Conservation (phyloP, 2,329 filamentous ascomycete species). For the Westerdykella sp. region DNA sequence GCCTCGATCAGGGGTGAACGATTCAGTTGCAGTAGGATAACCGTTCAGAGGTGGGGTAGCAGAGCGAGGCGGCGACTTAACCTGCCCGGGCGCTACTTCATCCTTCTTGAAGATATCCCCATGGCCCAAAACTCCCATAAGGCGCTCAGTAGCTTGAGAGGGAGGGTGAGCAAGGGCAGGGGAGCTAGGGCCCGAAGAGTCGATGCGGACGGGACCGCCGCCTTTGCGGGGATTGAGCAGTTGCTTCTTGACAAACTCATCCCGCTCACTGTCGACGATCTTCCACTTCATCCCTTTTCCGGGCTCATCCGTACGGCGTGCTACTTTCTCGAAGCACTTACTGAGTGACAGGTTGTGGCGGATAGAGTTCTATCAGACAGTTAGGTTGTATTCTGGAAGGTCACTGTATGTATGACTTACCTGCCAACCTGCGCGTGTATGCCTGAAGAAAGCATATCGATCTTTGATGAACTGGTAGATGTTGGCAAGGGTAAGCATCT, state of each 20-base stretch:
- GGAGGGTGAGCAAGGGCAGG: conserved; percentile 51
- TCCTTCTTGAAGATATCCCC: conserved; percentile 15
- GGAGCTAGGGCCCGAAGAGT: conserved; percentile 66
- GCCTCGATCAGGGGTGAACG: conserved; percentile 51
- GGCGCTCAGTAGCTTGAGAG: conserved; percentile 47
- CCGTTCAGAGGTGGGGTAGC: conserved; percentile 44
- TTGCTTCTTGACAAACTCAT: conserved; percentile 76
- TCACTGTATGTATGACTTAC: conserved; percentile 45
- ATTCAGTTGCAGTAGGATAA: conserved; percentile 46
- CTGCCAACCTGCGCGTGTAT: conserved; percentile 87
- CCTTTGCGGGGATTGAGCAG: conserved; percentile 42
- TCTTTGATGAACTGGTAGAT: conserved; percentile 93
- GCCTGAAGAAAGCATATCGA: conserved; percentile 87
- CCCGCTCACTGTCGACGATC: conserved; percentile 73
- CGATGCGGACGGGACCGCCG: conserved; percentile 33
- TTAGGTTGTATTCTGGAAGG: conserved; percentile 3
- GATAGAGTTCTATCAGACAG: conserved; percentile 69
- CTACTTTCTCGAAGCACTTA: conserved; percentile 89
- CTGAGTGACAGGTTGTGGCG: conserved; percentile 93
- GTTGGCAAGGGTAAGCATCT: conserved; percentile 82
- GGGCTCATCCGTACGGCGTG: conserved; percentile 86
- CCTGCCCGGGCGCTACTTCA: conserved; percentile 14
- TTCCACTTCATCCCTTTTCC: conserved; percentile 99
- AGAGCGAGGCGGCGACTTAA: conserved; percentile 41
- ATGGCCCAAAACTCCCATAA: conserved; percentile 35